Percentiles rank a stretch among this genome's conserved stretches.
Evolutionary conservation across 2,329 filamentous ascomycete genomes (phyloP).

Genomic region (Cladophialophora carrionii): DNA sequence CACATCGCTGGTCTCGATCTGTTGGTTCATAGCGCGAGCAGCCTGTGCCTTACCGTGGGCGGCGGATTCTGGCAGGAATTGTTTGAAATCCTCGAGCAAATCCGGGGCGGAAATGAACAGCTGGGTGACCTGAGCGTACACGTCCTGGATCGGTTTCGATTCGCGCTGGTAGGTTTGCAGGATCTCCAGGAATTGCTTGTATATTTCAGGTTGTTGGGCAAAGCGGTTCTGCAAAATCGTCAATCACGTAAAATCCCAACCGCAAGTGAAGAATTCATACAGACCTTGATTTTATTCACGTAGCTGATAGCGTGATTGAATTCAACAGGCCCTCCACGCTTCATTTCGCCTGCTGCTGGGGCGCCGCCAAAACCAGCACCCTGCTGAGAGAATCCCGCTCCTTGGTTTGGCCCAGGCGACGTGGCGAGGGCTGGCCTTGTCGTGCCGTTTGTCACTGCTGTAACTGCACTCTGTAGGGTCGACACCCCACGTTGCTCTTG

Average conservation of each 20-base stretch:
- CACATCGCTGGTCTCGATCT: slow-evolving; percentile 67
- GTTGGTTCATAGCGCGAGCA: slow-evolving; percentile 60
- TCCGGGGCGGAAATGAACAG: slow-evolving; percentile 93
- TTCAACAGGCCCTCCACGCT: slow-evolving; percentile 91
- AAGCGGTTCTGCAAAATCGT: slow-evolving; percentile 76
- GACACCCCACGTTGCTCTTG: slow-evolving; percentile 37
- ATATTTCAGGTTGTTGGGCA: slow-evolving; percentile 93
- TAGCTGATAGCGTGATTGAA: slow-evolving; percentile 99
- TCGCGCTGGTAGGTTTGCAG: slow-evolving; percentile 97
- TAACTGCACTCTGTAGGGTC: slow-evolving; percentile 67
- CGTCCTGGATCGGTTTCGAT: slow-evolving; percentile 97
- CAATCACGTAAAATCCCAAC: slow-evolving; percentile 2
- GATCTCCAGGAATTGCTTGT: slow-evolving; percentile 98
- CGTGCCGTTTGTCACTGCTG: slow-evolving; percentile 59
- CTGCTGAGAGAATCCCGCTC: slow-evolving; percentile 26
- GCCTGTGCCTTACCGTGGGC: slow-evolving; percentile 67
- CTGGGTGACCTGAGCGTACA: slow-evolving; percentile 94
- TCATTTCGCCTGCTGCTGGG: slow-evolving; percentile 54
- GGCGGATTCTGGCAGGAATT: slow-evolving; percentile 91
- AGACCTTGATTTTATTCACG: slow-evolving; percentile 98
- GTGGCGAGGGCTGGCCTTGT: slow-evolving; percentile 53
- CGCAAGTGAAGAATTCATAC: slow-evolving; percentile 37
- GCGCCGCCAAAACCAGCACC: slow-evolving; percentile 59
- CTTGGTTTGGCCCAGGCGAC: slow-evolving; percentile 49
- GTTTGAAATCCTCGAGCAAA: slow-evolving; percentile 96